Percentiles rank a stretch among this genome's conserved stretches.
phyloP scores from a whole-genome alignment of 495 filamentous ascomycete species.

The Penicillium pancosmium region DNA sequence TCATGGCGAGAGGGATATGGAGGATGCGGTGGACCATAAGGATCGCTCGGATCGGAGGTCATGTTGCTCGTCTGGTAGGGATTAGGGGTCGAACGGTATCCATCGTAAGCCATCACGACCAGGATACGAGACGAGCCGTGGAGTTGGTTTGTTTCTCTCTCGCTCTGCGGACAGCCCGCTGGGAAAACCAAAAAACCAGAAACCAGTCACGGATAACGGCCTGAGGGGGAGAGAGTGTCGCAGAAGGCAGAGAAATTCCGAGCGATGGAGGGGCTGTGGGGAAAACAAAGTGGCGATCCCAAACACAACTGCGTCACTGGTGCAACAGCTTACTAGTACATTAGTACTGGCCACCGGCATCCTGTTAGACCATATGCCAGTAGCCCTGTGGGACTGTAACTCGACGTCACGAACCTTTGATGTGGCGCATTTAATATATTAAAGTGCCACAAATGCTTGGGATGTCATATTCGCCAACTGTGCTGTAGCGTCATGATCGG shows the following conservation, averaged over 20 bases:
- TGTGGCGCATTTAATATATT: slow-evolving; percentile 27
- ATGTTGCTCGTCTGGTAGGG: slow-evolving; percentile 33
- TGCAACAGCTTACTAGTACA: slow-evolving; percentile 1
- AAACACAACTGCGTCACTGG: slow-evolving; percentile 21
- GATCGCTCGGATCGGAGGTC: slow-evolving; percentile 27
- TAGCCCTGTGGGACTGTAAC: neutral
- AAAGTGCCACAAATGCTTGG: slow-evolving; percentile 14
- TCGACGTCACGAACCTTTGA: slow-evolving; percentile 15
- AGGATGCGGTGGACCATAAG: slow-evolving; percentile 25
- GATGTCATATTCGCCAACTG: slow-evolving; percentile 9
- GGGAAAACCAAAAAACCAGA: neutral
- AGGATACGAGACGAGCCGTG: neutral
- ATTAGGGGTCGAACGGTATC: slow-evolving; percentile 29
- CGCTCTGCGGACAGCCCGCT: neutral
- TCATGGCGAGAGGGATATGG: slow-evolving; percentile 42
- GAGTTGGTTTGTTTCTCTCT: neutral
- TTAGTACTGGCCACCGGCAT: neutral
- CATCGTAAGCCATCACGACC: slow-evolving; percentile 47
- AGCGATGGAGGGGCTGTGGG: slow-evolving; percentile 17
- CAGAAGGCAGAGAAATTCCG: slow-evolving; percentile 23
- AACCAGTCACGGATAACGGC: neutral
- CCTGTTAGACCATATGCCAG: too few relatives aligned
- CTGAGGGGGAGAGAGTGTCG: neutral
- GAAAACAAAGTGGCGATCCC: slow-evolving; percentile 21
- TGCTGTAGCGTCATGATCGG: slow-evolving; percentile 18